Conservation (phyloP, 176 grass and related monocot genomes). For the Cenchrus americanus region DNA sequence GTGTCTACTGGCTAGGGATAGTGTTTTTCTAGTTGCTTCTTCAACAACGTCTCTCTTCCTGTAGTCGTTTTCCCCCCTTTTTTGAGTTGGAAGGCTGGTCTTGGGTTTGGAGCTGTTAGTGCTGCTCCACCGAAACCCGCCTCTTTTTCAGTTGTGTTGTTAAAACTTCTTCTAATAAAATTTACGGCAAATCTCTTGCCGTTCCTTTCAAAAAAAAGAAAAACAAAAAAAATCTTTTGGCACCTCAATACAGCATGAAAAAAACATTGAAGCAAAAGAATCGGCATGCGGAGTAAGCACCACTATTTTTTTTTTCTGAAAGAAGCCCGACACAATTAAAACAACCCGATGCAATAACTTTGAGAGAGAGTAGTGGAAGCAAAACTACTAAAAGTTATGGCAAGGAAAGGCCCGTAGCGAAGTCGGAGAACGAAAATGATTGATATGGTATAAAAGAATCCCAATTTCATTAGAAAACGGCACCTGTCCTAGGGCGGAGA, state of each 20-base stretch:
- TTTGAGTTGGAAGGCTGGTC: too few species aligned
- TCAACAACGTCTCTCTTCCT: too few species aligned
- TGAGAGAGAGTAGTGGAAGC: slow-evolving; percentile 27
- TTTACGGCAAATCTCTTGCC: too few species aligned
- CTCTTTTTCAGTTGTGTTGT: too few species aligned
- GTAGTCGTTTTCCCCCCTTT: too few species aligned
- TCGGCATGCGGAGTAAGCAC: slow-evolving; percentile 36
- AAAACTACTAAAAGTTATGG: slow-evolving; percentile 18
- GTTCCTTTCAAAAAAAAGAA: too few species aligned
- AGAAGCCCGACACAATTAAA: background rate
- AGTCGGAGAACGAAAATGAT: background rate
- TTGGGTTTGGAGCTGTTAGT: too few species aligned
- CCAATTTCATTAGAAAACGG: background rate
- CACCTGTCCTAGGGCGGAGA: background rate
- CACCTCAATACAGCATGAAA: slow-evolving; percentile 32
- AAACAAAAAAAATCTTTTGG: too few species aligned
- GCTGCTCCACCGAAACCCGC: too few species aligned
- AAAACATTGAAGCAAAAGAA: slow-evolving; percentile 13
- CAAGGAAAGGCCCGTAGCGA: background rate
- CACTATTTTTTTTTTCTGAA: background rate
- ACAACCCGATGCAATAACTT: background rate
- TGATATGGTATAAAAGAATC: slow-evolving; percentile 19
- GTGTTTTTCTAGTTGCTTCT: too few species aligned
- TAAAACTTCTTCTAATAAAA: too few species aligned
- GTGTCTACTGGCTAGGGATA: too few species aligned